Conservation (phyloP, 2,329 filamentous ascomycete genomes). For the Xylariaceae sp. region DNA sequence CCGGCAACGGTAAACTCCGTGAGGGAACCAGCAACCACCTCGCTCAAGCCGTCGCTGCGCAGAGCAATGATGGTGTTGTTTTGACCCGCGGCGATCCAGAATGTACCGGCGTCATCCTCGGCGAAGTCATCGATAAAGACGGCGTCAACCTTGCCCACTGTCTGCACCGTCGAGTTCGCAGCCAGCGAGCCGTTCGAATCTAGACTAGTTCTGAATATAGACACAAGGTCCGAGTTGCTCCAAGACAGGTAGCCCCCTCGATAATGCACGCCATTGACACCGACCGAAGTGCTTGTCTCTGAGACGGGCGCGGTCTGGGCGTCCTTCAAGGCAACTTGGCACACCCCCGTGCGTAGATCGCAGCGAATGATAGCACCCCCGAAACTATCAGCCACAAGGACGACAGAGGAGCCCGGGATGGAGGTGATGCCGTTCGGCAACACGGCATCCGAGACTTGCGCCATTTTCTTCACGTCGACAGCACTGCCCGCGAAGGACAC, state of each 20-base stretch:
- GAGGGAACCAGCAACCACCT: conserved; percentile 18
- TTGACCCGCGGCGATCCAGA: conserved; percentile 23
- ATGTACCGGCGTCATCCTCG: conserved; percentile 17
- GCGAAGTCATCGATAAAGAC: conserved; percentile 29
- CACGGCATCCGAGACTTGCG: conserved; percentile 18
- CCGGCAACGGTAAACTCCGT: conserved; percentile 21
- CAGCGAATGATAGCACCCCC: conserved; percentile 29
- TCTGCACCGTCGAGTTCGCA: conserved; percentile 17
- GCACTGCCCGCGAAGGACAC: conserved; percentile 11
- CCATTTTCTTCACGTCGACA: conserved; percentile 17
- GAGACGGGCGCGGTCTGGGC: conserved; percentile 26
- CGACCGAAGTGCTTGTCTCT: conserved; percentile 13
- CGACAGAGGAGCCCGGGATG: conserved; percentile 19
- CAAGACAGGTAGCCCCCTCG: conserved; percentile 28
- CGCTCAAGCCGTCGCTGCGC: conserved; percentile 7
- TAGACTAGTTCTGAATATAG: conserved; percentile 23
- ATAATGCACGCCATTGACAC: conserved; percentile 31
- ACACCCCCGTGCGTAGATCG: conserved; percentile 22
- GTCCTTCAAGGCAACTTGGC: conserved; percentile 21
- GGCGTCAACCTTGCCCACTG: conserved; percentile 17
- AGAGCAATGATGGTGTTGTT: conserved; percentile 23
- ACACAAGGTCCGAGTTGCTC: conserved; percentile 23
- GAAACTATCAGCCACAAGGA: conserved; percentile 30
- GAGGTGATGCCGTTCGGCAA: conserved; percentile 28
- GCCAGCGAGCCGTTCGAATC: conserved; percentile 13